Base-by-base conservation (phyloP, 148 eudicot species). In the Silene latifolia region DNA sequence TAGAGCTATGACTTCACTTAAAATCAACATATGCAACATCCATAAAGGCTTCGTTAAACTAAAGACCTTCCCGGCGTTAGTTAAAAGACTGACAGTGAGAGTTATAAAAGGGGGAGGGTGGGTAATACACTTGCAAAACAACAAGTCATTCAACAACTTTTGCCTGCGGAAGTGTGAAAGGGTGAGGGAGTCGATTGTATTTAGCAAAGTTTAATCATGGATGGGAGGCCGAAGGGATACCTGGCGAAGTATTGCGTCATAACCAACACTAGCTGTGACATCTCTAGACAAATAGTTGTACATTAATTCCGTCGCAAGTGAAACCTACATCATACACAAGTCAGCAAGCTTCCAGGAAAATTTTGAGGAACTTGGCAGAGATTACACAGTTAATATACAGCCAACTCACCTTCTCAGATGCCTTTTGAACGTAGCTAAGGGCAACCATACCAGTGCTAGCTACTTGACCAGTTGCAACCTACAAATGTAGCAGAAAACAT, bases 381-480 rank as follows among this genome's bases (percentile, higher is more conserved):
- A 59, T 67, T 67, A 54, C 8, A 39, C 21, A 47, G 44, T 19
- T 14, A 18, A 72, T 18, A 14, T 10, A 69, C 73, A 68, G 20
- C 44, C 51, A 7, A 27, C 66, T 35, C 77, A 90, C 98, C 93
- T 92, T 94, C 72, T 94, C 98, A 73, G 96, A 88, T 64, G 90
- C 83, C 85, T 92, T 95, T 75, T 95, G 99, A 39, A 95, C 99
- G 83, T 90, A 95, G 80, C 87, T 84, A 62, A 95, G 84, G 63
- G 89, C 87, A 74, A 89, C 86, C 96, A 95, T 81, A 67, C 97
- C 99, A 5, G 99, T 95, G 84, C 91, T 92, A 72, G 99, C 97
- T 73, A 90, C 85, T 89, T 95, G 97, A 19, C 84, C 99, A 27
- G 96, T 87, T 60, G 97, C 93, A 78, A 91, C 96, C 98, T 93